Evolutionary conservation across 179 eudicot species (phyloP).

Genomic region (Silene vulgaris): DNA sequence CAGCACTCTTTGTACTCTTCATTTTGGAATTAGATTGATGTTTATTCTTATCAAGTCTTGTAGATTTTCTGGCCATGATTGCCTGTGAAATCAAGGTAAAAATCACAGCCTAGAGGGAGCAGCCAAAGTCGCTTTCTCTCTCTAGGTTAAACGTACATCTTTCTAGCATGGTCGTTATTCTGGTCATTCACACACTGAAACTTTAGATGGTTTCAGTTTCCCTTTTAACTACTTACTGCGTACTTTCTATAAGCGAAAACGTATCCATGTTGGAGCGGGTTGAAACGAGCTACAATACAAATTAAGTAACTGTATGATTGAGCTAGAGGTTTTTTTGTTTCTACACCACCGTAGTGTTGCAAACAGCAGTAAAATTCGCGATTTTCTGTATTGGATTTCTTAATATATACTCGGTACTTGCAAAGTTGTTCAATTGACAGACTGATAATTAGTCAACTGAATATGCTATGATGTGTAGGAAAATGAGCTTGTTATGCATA

Average conservation of each 20-base stretch:
- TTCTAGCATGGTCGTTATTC: no score
- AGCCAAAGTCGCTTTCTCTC: no score
- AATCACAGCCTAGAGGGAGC: no score
- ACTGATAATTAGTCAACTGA: neutral
- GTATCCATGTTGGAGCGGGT: neutral
- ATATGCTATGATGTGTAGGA: slow-evolving; percentile 7
- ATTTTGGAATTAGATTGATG: no score
- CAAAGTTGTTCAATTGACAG: slow-evolving; percentile 4
- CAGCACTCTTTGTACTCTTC: no score
- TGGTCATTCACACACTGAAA: no score
- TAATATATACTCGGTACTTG: no score
- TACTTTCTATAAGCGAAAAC: neutral
- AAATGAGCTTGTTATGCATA: slow-evolving; percentile 12
- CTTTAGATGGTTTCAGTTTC: no score
- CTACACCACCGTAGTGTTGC: slow-evolving; percentile 9
- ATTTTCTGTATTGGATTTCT: neutral
- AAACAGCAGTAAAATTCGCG: neutral
- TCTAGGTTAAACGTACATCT: no score
- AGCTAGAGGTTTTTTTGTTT: neutral
- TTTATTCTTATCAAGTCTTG: no score
- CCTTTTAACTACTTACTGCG: neutral
- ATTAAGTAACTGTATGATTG: neutral
- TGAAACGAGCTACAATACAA: neutral
- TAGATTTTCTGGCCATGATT: no score
- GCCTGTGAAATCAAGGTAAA: no score